A percentile compares a stretch with the other conserved stretches of the same genome.
Conservation (phyloP, 2,329 filamentous ascomycete species). For the Fusarium neocosmosporiellum region DNA sequence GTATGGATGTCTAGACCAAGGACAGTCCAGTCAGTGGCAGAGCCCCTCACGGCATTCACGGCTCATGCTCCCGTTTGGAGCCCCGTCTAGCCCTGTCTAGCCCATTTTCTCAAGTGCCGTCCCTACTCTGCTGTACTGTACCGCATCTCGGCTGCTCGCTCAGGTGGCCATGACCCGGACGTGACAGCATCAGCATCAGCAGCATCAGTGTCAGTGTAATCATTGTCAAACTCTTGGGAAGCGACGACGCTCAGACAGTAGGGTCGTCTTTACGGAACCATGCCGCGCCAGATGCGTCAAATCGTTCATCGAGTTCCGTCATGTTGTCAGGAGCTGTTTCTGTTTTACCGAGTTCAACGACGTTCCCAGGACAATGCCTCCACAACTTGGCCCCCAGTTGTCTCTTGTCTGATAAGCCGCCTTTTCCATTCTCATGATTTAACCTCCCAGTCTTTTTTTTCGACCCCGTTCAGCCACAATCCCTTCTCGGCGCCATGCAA, state of each 20-base stretch:
- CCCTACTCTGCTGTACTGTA: neutral
- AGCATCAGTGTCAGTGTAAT: neutral
- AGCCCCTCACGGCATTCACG: conserved; percentile 19
- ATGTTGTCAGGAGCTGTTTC: neutral
- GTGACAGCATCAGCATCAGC: conserved; percentile 13
- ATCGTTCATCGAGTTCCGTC: conserved; percentile 16
- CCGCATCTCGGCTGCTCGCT: neutral
- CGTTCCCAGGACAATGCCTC: neutral
- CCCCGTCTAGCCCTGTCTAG: neutral
- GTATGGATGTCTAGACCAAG: neutral
- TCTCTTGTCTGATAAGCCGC: neutral
- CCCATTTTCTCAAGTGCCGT: conserved; percentile 19
- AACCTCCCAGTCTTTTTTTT: neutral
- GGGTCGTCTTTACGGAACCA: neutral
- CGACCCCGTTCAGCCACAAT: conserved; percentile 5
- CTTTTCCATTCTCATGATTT: neutral
- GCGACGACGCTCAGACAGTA: neutral
- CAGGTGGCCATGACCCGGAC: conserved; percentile 16
- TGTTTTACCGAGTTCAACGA: neutral
- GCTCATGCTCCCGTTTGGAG: conserved; percentile 11
- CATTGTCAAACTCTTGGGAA: neutral
- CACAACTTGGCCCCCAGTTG: neutral
- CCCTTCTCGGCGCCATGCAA: conserved; percentile 26
- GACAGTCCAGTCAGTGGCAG: conserved; percentile 6
- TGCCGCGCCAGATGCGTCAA: conserved; percentile 26